Evolutionary conservation across 148 eudicot genomes (phyloP), one percentile per base, ranked within the genome.

Genomic region (Rhododendron vialii): DNA sequence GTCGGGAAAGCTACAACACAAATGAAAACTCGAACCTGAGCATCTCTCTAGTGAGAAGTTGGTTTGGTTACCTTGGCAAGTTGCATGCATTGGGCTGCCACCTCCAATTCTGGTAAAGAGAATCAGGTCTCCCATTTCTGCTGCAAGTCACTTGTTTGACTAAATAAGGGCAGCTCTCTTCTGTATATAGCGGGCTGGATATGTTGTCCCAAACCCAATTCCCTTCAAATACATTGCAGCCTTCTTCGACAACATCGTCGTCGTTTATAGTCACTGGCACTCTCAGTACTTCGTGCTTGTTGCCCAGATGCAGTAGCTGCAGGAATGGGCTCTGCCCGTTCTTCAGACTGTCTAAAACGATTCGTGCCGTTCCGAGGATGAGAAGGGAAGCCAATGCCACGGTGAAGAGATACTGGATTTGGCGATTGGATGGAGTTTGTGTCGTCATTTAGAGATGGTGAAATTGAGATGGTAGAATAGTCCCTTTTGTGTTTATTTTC

Each of bases 51-150:
- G 7, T 6, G 13, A 28, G 55, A 80, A 13, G 20, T 30, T 26
- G 43, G 36, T 50, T 28, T 48, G 7, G 38, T 69, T 91, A 96
- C 99, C 95, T 95, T 45, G 99, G 99, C 73, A 96, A 84, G 81
- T 94, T 94, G 90, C 99, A 96, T 63, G 89, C 92, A 86, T 89
- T 75, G 75, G 99, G 99, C 86, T 95, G 96, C 99, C 99, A 96
- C 82, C 91, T 93, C 98, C 98, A 95, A 83, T 90, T 90, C 92
- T 95, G 93, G 87, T 96, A 96, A 57, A 82, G 53, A 79, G 91
- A 82, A 92, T 96, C 98, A 79, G 95, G 94, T 63, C 98, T 93
- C 20, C 98, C 98, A 89, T 96, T 96, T 59, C 89, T 93, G 69
- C 89, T 90, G 84, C 98, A 96, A 75, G 98, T 90, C 43, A 94